A percentile compares a stretch with the other conserved stretches of the same genome.
These are phyloP conservation scores for Solanum pimpinellifolium DNA, from an alignment of 257 asterid species.

Conservation along the genomic window DNA sequence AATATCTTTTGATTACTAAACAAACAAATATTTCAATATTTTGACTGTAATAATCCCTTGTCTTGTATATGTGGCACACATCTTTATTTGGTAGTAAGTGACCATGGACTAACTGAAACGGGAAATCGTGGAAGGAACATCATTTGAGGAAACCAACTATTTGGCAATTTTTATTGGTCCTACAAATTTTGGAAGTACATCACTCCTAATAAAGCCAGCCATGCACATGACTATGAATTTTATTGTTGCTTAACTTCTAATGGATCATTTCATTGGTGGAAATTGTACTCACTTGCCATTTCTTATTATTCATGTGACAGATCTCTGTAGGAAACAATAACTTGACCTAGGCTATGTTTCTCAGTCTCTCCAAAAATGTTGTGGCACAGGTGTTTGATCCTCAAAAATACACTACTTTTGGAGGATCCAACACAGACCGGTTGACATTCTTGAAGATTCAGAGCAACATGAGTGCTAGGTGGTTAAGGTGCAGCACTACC, in stretches of 20 bases:
- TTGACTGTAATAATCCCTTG: not conserved
- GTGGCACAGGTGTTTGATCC: not conserved
- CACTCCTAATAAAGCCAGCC: conserved; percentile 33
- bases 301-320: not conserved
- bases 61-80: conserved; percentile 6
- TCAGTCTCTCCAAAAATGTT: not conserved
- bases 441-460: not conserved
- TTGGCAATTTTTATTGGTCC: conserved; percentile 65
- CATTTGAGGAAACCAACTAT: conserved; percentile 80
- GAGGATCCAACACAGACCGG: not conserved
- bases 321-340: not conserved
- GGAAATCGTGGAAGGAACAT: conserved; percentile 85
- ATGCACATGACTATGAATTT: conserved; percentile 26
- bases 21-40: not conserved
- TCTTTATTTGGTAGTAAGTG: conserved; percentile 65
- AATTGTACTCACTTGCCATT: not conserved
- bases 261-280: not conserved
- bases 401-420: not conserved
- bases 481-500: not conserved
- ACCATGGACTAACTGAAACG: conserved; percentile 84
- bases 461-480: not conserved
- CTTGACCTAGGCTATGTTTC: not conserved
- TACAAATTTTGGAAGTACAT: conserved; percentile 7
- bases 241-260: not conserved
- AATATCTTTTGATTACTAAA: not conserved